Evolutionary conservation across 495 filamentous ascomycete species (phyloP).

Genomic region (Saxophila tyrrhenica): DNA sequence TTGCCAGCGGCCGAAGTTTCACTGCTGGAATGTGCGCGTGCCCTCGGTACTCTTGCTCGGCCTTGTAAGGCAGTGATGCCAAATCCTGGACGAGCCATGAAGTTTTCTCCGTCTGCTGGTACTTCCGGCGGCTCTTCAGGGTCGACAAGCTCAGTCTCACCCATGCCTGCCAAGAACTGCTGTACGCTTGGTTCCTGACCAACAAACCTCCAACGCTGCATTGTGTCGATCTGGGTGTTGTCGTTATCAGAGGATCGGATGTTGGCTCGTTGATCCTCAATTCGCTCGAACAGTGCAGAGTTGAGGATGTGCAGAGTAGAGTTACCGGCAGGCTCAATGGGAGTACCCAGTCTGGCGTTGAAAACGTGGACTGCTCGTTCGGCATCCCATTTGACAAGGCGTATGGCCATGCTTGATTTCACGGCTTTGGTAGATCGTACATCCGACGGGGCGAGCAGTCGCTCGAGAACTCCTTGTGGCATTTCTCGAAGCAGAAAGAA

Average conservation of each 20-base stretch:
- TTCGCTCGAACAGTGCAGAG: neutral
- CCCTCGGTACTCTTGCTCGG: neutral
- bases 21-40: neutral
- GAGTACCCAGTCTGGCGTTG: slow-evolving; percentile 6
- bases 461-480: too few species aligned
- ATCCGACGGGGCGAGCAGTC: too few species aligned
- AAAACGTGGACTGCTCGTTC: neutral
- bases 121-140: slow-evolving; percentile 1
- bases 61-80: neutral
- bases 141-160: neutral
- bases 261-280: neutral
- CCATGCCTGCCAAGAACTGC: slow-evolving; percentile 12
- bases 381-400: neutral
- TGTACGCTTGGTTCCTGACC: slow-evolving; percentile 1
- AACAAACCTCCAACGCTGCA: slow-evolving; percentile 1
- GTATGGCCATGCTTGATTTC: neutral
- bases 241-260: neutral
- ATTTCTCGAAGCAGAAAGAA: too few species aligned
- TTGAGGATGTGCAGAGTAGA: neutral
- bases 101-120: slow-evolving; percentile 3
- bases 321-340: neutral
- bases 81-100: neutral
- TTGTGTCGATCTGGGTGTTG: neutral
- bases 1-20: neutral
- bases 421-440: neutral